These are phyloP conservation scores for Microcos paniculata DNA, from an alignment of 345 rosid species.

Conservation along the genomic window DNA sequence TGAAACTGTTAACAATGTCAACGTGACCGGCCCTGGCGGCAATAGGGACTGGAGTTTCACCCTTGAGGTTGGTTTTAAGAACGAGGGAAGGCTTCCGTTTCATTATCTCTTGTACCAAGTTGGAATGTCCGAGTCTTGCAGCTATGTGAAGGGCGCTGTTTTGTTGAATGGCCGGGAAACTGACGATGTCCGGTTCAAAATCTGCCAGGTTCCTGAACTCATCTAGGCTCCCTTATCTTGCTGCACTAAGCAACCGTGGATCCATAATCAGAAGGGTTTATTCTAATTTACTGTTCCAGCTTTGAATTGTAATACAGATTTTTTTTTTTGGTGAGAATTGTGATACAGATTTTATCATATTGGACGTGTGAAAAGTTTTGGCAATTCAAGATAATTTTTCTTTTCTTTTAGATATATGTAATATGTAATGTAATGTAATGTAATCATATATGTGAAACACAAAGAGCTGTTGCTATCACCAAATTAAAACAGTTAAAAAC, in stretches of 20 bases:
- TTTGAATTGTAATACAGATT: too few species aligned
- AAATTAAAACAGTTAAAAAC: too few species aligned
- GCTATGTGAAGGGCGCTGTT: conserved; percentile 14
- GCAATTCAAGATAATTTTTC: too few species aligned
- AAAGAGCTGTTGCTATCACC: too few species aligned
- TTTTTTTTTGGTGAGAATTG: too few species aligned
- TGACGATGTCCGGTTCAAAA: not conserved
- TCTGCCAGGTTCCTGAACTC: not conserved
- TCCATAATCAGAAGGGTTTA: not conserved
- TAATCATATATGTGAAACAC: too few species aligned
- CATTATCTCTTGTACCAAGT: not conserved
- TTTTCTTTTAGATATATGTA: too few species aligned
- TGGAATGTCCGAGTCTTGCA: not conserved
- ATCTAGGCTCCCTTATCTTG: not conserved
- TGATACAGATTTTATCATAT: too few species aligned
- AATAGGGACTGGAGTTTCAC: not conserved
- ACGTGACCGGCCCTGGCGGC: not conserved
- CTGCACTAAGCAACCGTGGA: not conserved
- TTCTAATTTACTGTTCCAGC: too few species aligned
- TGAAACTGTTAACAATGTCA: not conserved
- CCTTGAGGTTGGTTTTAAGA: not conserved
- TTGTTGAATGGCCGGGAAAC: not conserved
- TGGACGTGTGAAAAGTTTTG: too few species aligned
- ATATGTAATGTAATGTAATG: too few species aligned
- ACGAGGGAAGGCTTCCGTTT: not conserved